These are phyloP conservation scores for Trifolium dubium DNA, from an alignment of 306 rosid species.

Conservation along the genomic window DNA sequence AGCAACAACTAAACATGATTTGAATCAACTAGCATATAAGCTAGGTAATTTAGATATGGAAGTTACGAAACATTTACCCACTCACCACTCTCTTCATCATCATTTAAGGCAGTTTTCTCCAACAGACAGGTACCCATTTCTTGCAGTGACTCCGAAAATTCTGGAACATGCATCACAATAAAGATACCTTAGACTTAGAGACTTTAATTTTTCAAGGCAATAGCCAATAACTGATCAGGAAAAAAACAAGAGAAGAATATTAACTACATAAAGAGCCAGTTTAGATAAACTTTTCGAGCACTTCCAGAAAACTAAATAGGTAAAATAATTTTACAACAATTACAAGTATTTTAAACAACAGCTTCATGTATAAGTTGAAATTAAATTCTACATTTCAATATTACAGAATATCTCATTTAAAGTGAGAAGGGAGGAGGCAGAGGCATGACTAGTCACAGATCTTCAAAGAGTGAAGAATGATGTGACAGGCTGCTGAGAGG, in stretches of 20 bases:
- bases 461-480: neutral
- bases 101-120: conserved; percentile 62
- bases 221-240: conserved; percentile 25
- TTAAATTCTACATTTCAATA: neutral
- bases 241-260: neutral
- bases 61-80: conserved; percentile 44
- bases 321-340: neutral
- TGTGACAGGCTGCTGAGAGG: neutral
- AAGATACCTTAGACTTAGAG: neutral
- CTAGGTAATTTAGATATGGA: conserved; percentile 34
- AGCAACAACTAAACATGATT: conserved; percentile 43
- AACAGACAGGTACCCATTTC: conserved; percentile 86
- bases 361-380: conserved; percentile 18
- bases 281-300: neutral
- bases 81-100: conserved; percentile 70
- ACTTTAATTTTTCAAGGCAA: conserved; percentile 21
- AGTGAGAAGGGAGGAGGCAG: neutral
- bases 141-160: conserved; percentile 81
- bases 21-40: conserved; percentile 40
- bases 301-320: neutral
- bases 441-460: neutral
- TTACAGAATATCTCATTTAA: conserved; percentile 3
- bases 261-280: conserved; percentile 7
- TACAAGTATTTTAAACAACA: neutral
- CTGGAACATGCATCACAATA: conserved; percentile 55